Evolutionary conservation across 768 basidiomycete genomes (phyloP).

Genomic region (Collybia nuda): DNA sequence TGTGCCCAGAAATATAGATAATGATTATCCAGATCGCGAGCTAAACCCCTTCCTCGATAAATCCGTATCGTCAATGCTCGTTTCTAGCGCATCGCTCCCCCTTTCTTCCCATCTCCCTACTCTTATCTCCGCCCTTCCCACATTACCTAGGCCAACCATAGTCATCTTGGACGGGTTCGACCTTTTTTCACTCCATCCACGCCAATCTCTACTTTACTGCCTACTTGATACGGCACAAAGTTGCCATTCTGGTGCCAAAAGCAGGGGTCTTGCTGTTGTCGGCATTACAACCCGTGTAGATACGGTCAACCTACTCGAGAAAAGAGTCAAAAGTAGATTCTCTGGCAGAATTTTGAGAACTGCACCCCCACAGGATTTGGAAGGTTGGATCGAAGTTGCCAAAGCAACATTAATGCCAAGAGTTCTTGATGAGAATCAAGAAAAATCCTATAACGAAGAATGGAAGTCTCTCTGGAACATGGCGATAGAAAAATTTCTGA

Average conservation of each 20-base stretch:
- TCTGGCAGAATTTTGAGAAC: constrained; percentile 88
- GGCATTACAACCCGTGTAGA: constrained; percentile 88
- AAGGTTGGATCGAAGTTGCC: constrained; percentile 51
- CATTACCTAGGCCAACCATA: constrained; percentile 76
- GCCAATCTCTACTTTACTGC: constrained; percentile 93
- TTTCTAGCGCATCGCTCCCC: constrained; percentile 40
- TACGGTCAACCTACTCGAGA: constrained; percentile 86
- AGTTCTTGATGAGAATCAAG: constrained; percentile 15
- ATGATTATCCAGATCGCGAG: constrained; percentile 31
- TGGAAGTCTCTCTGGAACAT: constrained; percentile 65
- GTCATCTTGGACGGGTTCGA: constrained; percentile 92
- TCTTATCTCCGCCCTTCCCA: constrained; percentile 74
- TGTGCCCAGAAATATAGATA: constrained; percentile 26
- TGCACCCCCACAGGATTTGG: constrained; percentile 51
- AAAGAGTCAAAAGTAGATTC: constrained; percentile 96
- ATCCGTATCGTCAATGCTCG: neutral
- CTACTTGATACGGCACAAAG: constrained; percentile 93
- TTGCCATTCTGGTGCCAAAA: constrained; percentile 58
- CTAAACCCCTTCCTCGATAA: constrained; percentile 52
- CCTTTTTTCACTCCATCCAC: constrained; percentile 86
- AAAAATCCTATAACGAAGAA: constrained; percentile 31
- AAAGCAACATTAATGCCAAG: constrained; percentile 42
- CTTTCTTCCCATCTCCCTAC: constrained; percentile 72
- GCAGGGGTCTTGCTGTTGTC: constrained; percentile 78
- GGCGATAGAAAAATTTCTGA: constrained; percentile 57